Conservation (phyloP, 2,329 filamentous ascomycete genomes). For the Scopulariopsis brevicaulis region DNA sequence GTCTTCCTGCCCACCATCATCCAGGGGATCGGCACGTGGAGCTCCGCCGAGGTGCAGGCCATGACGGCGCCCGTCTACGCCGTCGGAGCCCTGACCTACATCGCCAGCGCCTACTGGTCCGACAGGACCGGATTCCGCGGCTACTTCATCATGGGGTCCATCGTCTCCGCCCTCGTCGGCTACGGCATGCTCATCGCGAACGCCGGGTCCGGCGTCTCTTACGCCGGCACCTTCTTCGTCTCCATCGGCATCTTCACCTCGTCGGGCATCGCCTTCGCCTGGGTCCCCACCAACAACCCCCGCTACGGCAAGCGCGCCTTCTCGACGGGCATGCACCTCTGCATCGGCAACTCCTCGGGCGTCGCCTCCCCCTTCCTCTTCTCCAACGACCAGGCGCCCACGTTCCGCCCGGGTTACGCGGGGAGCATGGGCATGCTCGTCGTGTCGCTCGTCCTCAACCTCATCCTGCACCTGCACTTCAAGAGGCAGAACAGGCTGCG, state of each 20-base stretch:
- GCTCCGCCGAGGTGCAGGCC: constrained; percentile 46
- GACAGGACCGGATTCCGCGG: constrained; percentile 46
- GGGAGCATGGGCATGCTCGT: constrained; percentile 36
- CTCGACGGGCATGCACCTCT: constrained; percentile 49
- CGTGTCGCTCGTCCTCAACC: constrained; percentile 17
- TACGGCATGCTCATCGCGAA: constrained; percentile 48
- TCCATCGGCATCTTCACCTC: constrained; percentile 45
- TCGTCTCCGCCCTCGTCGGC: constrained; percentile 40
- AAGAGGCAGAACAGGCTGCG: constrained; percentile 21
- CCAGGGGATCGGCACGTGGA: constrained; percentile 44
- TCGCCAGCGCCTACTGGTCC: constrained; percentile 43
- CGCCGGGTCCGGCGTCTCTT: constrained; percentile 43
- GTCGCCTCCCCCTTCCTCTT: constrained; percentile 52
- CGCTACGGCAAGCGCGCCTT: constrained; percentile 54
- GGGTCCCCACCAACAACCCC: constrained; percentile 44
- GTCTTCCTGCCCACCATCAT: constrained; percentile 64
- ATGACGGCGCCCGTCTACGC: constrained; percentile 59
- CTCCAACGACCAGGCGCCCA: constrained; percentile 25
- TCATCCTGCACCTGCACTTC: constrained; percentile 17
- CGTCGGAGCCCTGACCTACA: constrained; percentile 48
- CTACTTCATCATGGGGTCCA: constrained; percentile 37
- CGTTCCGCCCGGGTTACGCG: constrained; percentile 37
- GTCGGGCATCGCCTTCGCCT: constrained; percentile 22
- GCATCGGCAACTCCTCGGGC: constrained; percentile 49
- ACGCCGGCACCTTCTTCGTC: constrained; percentile 51